These are phyloP conservation scores for Candida manassasensis DNA, from an alignment of 805 yeast species.

Conservation along the genomic window DNA sequence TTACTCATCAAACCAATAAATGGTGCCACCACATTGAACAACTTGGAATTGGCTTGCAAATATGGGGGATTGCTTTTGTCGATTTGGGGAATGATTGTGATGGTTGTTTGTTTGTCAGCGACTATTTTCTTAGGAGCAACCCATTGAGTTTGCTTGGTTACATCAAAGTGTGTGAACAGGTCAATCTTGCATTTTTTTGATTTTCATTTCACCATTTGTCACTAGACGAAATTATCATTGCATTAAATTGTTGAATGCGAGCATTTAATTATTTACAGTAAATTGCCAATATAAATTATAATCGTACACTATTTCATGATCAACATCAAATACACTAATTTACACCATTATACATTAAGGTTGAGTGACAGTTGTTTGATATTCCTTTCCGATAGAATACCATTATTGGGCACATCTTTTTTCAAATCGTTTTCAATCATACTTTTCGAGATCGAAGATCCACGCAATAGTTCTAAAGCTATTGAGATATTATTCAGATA, in stretches of 20 bases:
- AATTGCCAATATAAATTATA: not conserved
- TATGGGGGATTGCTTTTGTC: conserved; percentile 41
- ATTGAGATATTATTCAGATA: conserved; percentile 1
- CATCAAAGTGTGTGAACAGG: not conserved
- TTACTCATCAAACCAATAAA: conserved; percentile 42
- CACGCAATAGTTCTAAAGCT: conserved; percentile 1
- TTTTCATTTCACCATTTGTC: not conserved
- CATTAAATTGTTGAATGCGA: not conserved
- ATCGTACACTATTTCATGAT: not conserved
- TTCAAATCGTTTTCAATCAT: conserved; percentile 1
- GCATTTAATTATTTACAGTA: not conserved
- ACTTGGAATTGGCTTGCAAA: conserved; percentile 28
- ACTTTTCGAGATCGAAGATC: not conserved
- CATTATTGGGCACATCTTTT: not conserved
- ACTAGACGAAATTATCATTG: not conserved
- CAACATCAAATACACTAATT: not conserved
- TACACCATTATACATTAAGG: not conserved
- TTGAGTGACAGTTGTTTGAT: not conserved
- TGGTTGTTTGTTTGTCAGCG: conserved; percentile 51
- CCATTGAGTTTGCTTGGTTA: conserved; percentile 15
- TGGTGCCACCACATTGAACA: conserved; percentile 22
- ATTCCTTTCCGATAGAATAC: not conserved
- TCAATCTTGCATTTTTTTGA: no score
- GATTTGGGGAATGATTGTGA: conserved; percentile 51
- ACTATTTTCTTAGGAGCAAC: conserved; percentile 41